phyloP scores from a whole-genome alignment of 2,329 filamentous ascomycete species.

The Apiospora saccharicola region DNA sequence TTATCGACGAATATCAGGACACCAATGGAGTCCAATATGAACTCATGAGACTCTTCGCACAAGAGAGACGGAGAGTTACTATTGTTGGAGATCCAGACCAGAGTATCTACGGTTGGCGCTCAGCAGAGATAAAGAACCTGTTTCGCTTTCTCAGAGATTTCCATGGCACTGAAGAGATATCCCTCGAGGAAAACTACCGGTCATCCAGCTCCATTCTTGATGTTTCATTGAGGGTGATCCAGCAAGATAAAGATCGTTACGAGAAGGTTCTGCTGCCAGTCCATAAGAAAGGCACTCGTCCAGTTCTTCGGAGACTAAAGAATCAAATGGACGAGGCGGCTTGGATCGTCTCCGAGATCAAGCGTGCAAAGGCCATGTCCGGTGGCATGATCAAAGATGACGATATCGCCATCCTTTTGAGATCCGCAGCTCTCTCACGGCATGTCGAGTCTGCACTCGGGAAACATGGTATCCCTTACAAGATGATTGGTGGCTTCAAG shows the following conservation, averaged over 20 bases:
- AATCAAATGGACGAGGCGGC: constrained; percentile 77
- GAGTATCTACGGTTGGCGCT: constrained; percentile 96
- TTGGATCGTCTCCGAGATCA: constrained; percentile 89
- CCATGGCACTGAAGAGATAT: constrained; percentile 79
- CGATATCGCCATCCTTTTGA: constrained; percentile 87
- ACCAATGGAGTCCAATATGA: constrained; percentile 96
- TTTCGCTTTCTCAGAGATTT: constrained; percentile 79
- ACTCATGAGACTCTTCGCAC: constrained; percentile 87
- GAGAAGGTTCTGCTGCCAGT: constrained; percentile 82
- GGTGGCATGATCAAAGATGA: constrained; percentile 75
- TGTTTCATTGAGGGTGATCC: constrained; percentile 83
- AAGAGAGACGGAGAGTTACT: constrained; percentile 77
- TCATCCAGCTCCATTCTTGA: constrained; percentile 86
- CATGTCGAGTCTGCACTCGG: constrained; percentile 86
- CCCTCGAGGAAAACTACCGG: constrained; percentile 92
- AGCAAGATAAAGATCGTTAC: constrained; percentile 84
- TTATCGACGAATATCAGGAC: constrained; percentile 98
- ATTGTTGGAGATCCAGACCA: constrained; percentile 97
- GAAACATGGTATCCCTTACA: constrained; percentile 83
- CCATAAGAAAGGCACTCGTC: constrained; percentile 79
- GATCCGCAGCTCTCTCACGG: constrained; percentile 82
- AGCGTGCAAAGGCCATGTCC: constrained; percentile 72
- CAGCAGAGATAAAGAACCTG: constrained; percentile 90
- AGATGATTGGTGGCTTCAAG: constrained; percentile 88
- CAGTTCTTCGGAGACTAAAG: constrained; percentile 79